Conservation (phyloP, 768 basidiomycete species). For the Cystoderma amianthinum region DNA sequence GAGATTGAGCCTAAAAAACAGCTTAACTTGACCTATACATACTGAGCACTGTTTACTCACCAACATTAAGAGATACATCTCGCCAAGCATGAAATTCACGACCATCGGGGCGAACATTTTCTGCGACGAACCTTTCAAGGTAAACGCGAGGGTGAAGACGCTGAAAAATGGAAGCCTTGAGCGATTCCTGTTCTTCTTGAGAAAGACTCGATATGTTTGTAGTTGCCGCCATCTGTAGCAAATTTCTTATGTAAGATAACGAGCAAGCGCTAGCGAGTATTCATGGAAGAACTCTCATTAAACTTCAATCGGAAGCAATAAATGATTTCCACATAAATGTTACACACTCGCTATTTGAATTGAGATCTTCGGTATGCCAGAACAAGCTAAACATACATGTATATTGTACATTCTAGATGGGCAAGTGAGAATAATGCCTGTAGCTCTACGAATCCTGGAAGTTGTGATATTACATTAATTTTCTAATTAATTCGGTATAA, state of each 20-base stretch:
- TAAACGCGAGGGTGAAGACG: constrained; percentile 87
- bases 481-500: constrained; percentile 16
- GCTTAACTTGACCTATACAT: background rate
- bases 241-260: too few relatives aligned
- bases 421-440: background rate
- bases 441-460: too few relatives aligned
- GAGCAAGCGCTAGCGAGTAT: too few relatives aligned
- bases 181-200: constrained; percentile 24
- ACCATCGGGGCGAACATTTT: constrained; percentile 80
- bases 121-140: constrained; percentile 77
- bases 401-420: too few relatives aligned
- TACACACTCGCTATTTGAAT: too few relatives aligned
- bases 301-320: too few relatives aligned
- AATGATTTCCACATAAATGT: too few relatives aligned
- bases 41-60: constrained; percentile 33
- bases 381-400: too few relatives aligned
- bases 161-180: constrained; percentile 64
- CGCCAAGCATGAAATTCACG: constrained; percentile 65
- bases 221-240: background rate
- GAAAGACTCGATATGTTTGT: background rate
- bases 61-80: constrained; percentile 71
- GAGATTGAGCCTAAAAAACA: constrained; percentile 73
- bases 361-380: too few relatives aligned
- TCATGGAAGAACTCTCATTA: too few relatives aligned
- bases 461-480: background rate